Evolutionary conservation across 1,284 basidiomycete species (phyloP), one percentile per base, ranked within the genome.

Genomic region (Phellinidium pouzarii): DNA sequence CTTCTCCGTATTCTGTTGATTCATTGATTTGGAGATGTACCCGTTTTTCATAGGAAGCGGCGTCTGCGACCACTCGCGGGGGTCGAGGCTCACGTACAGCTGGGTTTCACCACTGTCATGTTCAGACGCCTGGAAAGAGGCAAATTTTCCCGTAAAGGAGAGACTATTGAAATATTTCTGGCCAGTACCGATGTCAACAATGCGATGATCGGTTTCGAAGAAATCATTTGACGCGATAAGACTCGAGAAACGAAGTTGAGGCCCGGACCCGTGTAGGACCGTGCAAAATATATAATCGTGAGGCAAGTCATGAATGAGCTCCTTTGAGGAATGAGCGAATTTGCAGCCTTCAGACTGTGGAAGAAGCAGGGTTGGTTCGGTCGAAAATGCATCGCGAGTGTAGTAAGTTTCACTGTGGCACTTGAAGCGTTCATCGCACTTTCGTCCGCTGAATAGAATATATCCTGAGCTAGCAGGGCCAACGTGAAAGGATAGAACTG

Each of bases 401-500:
- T 91, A 90, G 65, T 80, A 95, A 3, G 92, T 91, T 82, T 90
- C 83, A 64, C 94, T 91, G 60, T 80, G 79, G 66, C 93, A 96
- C 0, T 72, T 64, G n/a, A 72, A 66, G 3, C 75, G 59, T 23
- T 64, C 58, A 31, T 82, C 76, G 61, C 94, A 96, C 2, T 65
- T 64, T 0, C 79, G 80, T 3, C 87, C 90, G 62, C 94, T 91
- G 66, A 87, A 94, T 19, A 96, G 69, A 53, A 95, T 84, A 70
- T 82, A 75, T 1, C 80, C 86, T 58, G 74, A 79, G 58, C 88
- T 85, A 11, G 69, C 65, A 4, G 71, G 67, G 54, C 84, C 80
- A 0, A 89, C 84, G 63, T 96, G 92, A 71, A 96, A 97, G 2
- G 84, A 80, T 14, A 8, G 8, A 95, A 77, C 3, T 90, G 87